Evolutionary conservation across 2,329 filamentous ascomycete species (phyloP), one percentile per base, ranked within the genome.

Genomic region (Claviceps monticola): DNA sequence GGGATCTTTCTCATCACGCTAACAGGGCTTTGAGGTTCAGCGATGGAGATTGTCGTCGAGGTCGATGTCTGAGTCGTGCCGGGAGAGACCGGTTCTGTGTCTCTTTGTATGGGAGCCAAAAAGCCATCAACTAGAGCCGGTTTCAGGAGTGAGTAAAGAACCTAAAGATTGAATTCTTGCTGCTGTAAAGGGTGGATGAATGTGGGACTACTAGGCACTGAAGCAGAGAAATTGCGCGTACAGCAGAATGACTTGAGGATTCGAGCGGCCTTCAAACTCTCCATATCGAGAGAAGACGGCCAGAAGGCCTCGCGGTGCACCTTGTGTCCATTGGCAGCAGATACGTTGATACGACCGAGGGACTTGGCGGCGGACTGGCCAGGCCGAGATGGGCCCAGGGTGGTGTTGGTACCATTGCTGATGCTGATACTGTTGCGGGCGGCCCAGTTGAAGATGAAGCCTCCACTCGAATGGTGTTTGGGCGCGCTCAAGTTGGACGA

Each of bases 231-330:
- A 17, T 49, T n/a, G 45, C 9, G 46, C 65, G 51, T 75, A 87
- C 84, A 87, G 73, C 88, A 95, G 69, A 96, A 96, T 36, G 86
- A 91, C 64, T 88, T 85, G 49, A 96, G 69, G 55, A 95, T 95
- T 52, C 88, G 78, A 54, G 89, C 88, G 46, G 89, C 87, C 71
- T 95, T 95, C 69, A 95, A 88, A 67, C 85, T 86, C 73, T 96
- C 90, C 59, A 85, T 84, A 64, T 95, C 90, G 49, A 95, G 73
- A 1, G 83, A 85, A 36, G 86, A 84, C 3, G 88, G 88, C 86
- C 86, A 93, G 62, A 91, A 91, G 23, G 85, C 82, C 65, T 94
- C 87, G 34, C 66, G 61, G 46, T 68, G 64, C 29, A 68, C 60
- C 26, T 62, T 61, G 53, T 53, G 58, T 48, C 48, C 58, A 53